These are phyloP conservation scores for Mycosarcoma mackinlayi DNA, from an alignment of 1,284 basidiomycete species.

Conservation along the genomic window DNA sequence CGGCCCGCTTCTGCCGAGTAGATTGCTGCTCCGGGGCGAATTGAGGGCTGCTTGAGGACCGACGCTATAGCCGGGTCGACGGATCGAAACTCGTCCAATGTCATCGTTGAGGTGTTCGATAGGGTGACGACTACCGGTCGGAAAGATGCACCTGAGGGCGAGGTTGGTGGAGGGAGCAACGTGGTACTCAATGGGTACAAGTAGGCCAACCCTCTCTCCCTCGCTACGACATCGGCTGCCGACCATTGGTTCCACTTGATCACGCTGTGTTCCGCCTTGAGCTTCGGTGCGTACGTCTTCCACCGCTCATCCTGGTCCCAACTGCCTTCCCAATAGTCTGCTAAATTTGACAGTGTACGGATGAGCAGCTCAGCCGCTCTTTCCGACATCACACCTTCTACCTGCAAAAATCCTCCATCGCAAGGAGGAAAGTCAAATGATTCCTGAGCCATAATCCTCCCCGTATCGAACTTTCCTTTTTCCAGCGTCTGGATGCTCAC, in stretches of 20 bases:
- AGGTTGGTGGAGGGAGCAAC: constrained; percentile 2
- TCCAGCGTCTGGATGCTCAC: constrained; percentile 58
- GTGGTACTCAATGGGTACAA: constrained; percentile 44
- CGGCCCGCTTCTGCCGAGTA: constrained; percentile 16
- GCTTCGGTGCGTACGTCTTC: constrained; percentile 52
- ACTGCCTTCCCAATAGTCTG: constrained; percentile 70
- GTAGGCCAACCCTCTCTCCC: constrained; percentile 53
- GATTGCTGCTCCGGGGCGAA: constrained; percentile 15
- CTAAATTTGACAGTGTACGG: constrained; percentile 76
- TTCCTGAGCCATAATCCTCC: constrained; percentile 34
- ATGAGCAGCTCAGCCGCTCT: constrained; percentile 80
- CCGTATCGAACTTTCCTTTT: constrained; percentile 52
- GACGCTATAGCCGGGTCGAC: constrained; percentile 3
- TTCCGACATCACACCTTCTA: constrained; percentile 76
- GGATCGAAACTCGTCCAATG: neutral
- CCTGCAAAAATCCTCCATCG: constrained; percentile 71
- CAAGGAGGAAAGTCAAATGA: constrained; percentile 70
- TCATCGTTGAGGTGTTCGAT: neutral
- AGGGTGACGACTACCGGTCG: constrained; percentile 5
- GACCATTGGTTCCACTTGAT: constrained; percentile 50
- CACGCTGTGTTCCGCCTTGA: constrained; percentile 27
- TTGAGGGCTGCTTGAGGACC: neutral
- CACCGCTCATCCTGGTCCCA: constrained; percentile 34
- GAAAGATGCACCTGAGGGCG: neutral
- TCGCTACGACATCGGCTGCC: constrained; percentile 50